phyloP scores from a whole-genome alignment of 208 protist genomes.

The Leishmania guyanensis region DNA sequence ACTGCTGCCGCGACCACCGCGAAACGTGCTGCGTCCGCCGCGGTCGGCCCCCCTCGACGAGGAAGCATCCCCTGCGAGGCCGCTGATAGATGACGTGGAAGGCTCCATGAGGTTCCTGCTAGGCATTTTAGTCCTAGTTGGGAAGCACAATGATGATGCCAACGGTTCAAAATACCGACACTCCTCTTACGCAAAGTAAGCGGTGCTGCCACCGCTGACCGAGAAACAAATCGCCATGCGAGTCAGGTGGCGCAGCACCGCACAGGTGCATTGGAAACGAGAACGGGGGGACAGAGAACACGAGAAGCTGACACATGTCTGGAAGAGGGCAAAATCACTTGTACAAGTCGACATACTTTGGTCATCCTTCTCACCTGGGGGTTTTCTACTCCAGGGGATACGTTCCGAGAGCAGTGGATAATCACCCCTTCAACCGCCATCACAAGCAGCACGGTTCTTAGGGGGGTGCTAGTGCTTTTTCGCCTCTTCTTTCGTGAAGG shows the following conservation, averaged over 20 bases:
- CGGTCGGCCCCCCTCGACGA: background rate
- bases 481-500: background rate
- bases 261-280: background rate
- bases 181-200: background rate
- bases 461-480: background rate
- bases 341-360: background rate
- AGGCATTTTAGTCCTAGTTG: background rate
- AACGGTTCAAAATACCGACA: background rate
- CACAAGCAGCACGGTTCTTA: background rate
- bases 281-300: background rate
- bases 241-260: background rate
- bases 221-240: background rate
- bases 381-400: background rate
- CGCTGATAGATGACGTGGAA: background rate
- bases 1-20: background rate
- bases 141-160: background rate
- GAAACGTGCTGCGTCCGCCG: background rate
- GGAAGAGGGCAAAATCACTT: background rate
- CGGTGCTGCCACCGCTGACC: background rate
- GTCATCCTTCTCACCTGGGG: background rate
- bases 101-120: slow-evolving; percentile 1
- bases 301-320: background rate
- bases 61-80: background rate
- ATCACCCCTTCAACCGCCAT: background rate
- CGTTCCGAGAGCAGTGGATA: background rate